Percentiles rank a stretch among this genome's conserved stretches.
phyloP scores from a whole-genome alignment of 129 eudicot genomes.

The Flaveria bidentis region DNA sequence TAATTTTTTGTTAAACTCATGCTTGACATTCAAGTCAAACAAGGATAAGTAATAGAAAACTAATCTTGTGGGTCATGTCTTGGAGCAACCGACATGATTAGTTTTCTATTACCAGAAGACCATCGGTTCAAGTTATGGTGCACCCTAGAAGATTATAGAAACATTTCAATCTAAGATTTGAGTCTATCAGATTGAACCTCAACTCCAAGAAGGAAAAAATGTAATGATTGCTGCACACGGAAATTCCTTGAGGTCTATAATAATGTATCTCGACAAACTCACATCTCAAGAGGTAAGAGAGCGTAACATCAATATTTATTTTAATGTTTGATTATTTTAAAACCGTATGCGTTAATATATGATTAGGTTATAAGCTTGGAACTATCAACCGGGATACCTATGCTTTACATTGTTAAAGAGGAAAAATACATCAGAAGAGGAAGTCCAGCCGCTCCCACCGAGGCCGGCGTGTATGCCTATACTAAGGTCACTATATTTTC shows the following conservation, averaged over 20 bases:
- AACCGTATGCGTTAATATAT: neutral
- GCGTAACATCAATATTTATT: neutral
- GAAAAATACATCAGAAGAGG: slow-evolving; percentile 83
- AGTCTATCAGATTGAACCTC: slow-evolving; percentile 76
- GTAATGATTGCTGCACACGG: slow-evolving; percentile 99
- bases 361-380: slow-evolving; percentile 91
- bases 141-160: neutral
- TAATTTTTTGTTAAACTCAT: neutral
- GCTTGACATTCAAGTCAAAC: neutral
- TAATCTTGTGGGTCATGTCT: neutral
- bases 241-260: slow-evolving; percentile 93
- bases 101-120: neutral
- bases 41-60: neutral
- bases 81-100: neutral
- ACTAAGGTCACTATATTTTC: slow-evolving; percentile 54
- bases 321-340: neutral
- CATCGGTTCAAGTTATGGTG: neutral
- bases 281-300: slow-evolving; percentile 86
- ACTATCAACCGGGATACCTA: slow-evolving; percentile 92
- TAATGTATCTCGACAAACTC: slow-evolving; percentile 95
- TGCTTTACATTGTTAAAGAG: slow-evolving; percentile 90
- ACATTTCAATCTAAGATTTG: slow-evolving; percentile 17
- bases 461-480: slow-evolving; percentile 92
- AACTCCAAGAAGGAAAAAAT: slow-evolving; percentile 79
- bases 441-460: slow-evolving; percentile 87